Evolutionary conservation across 257 asterid genomes (phyloP).

Genomic region (Mentha longifolia): DNA sequence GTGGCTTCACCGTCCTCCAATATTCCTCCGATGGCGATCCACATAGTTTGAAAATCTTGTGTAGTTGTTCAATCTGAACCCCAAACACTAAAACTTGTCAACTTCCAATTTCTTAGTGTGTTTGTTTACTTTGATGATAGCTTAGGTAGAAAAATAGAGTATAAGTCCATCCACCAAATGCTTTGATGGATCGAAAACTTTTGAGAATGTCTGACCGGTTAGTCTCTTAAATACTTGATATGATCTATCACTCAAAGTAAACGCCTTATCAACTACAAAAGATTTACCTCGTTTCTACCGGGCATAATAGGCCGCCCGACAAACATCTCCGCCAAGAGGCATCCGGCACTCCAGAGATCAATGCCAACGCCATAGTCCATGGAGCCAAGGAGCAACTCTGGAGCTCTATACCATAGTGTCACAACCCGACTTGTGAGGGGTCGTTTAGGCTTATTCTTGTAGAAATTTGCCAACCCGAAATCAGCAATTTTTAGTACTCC

Average conservation of each 20-base stretch:
- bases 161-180: no score
- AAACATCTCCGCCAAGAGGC: conserved; percentile 79
- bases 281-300: conserved; percentile 73
- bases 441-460: conserved; percentile 45
- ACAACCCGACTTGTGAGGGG: conserved; percentile 77
- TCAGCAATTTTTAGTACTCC: conserved; percentile 85
- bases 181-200: no score
- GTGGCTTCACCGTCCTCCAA: conserved; percentile 76
- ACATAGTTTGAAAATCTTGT: conserved; percentile 80
- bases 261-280: no score
- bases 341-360: conserved; percentile 88
- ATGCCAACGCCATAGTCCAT: conserved; percentile 82
- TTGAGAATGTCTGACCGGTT: no score
- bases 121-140: neutral
- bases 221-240: no score
- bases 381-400: conserved; percentile 71
- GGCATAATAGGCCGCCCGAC: conserved; percentile 77
- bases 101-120: neutral
- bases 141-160: neutral
- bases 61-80: conserved; percentile 75
- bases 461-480: conserved; percentile 73
- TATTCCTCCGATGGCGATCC: conserved; percentile 82
- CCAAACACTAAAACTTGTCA: neutral
- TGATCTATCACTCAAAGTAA: no score
- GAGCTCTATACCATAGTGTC: conserved; percentile 88